Conservation (phyloP, 176 grass and related monocot genomes). For the Areca catechu region DNA sequence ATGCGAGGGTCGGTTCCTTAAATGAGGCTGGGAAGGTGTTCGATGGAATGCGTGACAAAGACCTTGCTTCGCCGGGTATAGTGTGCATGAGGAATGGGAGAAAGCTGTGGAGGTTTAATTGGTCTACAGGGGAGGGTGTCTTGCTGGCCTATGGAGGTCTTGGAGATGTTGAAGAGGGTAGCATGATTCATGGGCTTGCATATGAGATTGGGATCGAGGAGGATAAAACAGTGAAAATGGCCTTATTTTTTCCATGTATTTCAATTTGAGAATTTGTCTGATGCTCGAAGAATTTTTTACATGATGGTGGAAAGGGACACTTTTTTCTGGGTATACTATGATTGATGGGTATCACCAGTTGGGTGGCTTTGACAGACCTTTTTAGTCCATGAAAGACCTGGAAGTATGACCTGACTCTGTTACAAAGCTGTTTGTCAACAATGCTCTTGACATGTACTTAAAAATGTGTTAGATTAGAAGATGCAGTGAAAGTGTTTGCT, state of each 20-base stretch:
- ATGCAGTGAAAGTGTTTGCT: constrained; percentile 1
- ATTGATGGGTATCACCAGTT: background rate
- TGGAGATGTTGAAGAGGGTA: background rate
- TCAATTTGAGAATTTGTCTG: constrained; percentile 2
- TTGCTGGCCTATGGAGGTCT: constrained; percentile 1
- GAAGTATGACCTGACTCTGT: background rate
- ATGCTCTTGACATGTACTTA: constrained; percentile 11
- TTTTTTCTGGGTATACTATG: constrained; percentile 4
- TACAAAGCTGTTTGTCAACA: background rate
- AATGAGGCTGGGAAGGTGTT: background rate
- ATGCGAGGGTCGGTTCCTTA: background rate
- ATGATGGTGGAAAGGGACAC: background rate
- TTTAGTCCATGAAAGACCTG: constrained; percentile 2
- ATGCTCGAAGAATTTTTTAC: constrained; percentile 1
- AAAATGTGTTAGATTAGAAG: background rate
- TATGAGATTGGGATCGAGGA: background rate
- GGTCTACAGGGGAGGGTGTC: constrained; percentile 2
- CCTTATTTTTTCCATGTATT: background rate
- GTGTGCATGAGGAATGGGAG: background rate
- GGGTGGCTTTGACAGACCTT: background rate
- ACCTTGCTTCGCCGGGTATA: background rate
- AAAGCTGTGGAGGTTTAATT: background rate
- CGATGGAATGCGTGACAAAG: background rate
- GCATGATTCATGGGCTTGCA: background rate
- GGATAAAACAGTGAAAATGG: background rate